Conservation (phyloP, 139 green algal genomes). For the Tetradesmus obliquus region DNA sequence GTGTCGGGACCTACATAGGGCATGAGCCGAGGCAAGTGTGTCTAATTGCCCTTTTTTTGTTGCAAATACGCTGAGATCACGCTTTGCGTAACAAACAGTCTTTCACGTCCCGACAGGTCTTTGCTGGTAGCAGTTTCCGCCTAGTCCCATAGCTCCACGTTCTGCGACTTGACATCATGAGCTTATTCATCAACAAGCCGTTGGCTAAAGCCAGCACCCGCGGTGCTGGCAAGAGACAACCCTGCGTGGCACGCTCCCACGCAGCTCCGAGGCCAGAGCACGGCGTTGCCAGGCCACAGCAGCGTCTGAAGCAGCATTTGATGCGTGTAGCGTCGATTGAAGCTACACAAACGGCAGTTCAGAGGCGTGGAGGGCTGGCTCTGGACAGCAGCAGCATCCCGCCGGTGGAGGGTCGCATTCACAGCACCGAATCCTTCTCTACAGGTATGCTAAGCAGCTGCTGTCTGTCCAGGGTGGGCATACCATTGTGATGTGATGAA, state of each 20-base stretch:
- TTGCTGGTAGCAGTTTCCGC: background rate
- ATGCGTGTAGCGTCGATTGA: background rate
- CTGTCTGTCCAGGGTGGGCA: no score
- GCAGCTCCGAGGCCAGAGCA: background rate
- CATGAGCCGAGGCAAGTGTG: background rate
- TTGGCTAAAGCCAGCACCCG: background rate
- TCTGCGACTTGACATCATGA: background rate
- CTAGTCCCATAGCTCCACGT: background rate
- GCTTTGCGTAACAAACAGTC: background rate
- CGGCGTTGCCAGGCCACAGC: background rate
- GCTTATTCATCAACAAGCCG: background rate
- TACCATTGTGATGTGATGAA: no score
- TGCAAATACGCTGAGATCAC: background rate
- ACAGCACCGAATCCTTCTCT: conserved; percentile 8
- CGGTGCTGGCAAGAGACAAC: background rate
- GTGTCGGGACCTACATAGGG: background rate
- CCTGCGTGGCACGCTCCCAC: background rate
- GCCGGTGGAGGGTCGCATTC: background rate
- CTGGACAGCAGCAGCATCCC: background rate
- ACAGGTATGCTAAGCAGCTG: background rate
- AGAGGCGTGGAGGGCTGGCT: background rate
- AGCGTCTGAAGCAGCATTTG: background rate
- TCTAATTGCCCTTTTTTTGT: background rate
- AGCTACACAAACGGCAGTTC: background rate
- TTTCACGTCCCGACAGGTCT: background rate